Evolutionary conservation across 108 stramenopile species (phyloP), one percentile per base, ranked within the genome.

Genomic region (Parietichytrium sp.): DNA sequence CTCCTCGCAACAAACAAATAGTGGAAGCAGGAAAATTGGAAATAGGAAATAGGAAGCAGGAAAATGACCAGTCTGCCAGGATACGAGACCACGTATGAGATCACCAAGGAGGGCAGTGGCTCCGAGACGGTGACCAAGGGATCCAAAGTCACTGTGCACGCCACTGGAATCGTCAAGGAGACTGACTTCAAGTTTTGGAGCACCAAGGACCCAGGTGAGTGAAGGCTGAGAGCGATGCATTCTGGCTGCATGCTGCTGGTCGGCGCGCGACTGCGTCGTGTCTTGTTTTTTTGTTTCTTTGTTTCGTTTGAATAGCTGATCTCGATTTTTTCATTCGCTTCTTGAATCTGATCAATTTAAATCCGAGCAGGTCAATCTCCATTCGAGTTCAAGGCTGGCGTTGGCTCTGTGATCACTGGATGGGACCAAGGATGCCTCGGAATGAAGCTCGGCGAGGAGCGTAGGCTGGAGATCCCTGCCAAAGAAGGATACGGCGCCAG

Each of bases 401-500:
- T 52, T 3, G 81, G 84, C 49, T 47, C 48, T 29, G 84, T 85
- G 38, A 85, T 85, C 47, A 7, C 29, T 48, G 84, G 78, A 52
- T 85, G 84, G 84, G 84, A 85, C 52, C 48, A 42, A 8, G 84
- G 77, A 13, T 47, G 72, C 51, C 50, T 79, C 6, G 51, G 31
- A 38, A 88, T 93, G 90, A 84, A 84, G 29, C 29, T 80, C 25
- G 91, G 90, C 7, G 86, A 92, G 78, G 51, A 84, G 3, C 92
- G 88, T 4, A 88, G 87, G 80, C 85, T 93, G 27, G 90, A 88
- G 8, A 84, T 94, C 49, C 92, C 94, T 1, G 84, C 93, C 47
- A 53, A 86, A 20, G 92, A 89, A 78, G 94, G 85, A 13, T 96
- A 95, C 83, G 94, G 95, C 31, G 86, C 83, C 30, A 80, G 61